Conservation (phyloP, 2,329 filamentous ascomycete genomes). For the Aspergillus aculeatinus region DNA sequence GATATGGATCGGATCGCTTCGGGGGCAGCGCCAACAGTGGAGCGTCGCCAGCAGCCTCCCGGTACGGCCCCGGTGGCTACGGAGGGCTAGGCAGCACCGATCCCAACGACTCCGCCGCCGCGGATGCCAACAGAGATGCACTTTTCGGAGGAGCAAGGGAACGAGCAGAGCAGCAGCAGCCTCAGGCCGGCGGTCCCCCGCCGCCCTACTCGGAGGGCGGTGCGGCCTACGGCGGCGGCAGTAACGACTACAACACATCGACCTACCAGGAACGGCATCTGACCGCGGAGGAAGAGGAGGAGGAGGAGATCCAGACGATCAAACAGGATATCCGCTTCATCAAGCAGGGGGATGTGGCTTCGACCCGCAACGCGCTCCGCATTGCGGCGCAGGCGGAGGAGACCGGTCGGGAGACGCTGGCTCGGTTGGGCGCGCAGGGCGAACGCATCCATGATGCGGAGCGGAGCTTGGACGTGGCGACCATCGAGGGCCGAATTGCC, state of each 20-base stretch:
- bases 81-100: conserved; percentile 54
- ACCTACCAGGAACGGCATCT: conserved; percentile 70
- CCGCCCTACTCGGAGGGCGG: conserved; percentile 27
- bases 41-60: conserved; percentile 44
- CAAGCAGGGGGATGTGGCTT: conserved; percentile 75
- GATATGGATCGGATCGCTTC: conserved; percentile 55
- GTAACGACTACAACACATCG: conserved; percentile 36
- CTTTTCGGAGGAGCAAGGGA: conserved; percentile 59
- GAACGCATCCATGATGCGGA: conserved; percentile 81
- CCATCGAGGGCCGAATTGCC: conserved; percentile 72
- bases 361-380: conserved; percentile 67
- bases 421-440: conserved; percentile 72
- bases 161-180: conserved; percentile 46
- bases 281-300: conserved; percentile 76
- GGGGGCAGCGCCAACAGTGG: conserved; percentile 43
- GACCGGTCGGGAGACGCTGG: conserved; percentile 69
- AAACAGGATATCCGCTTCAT: conserved; percentile 73
- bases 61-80: conserved; percentile 53
- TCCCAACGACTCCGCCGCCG: conserved; percentile 50
- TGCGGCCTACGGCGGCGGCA: conserved; percentile 33
- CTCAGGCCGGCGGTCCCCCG: conserved; percentile 30
- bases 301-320: conserved; percentile 68
- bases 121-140: conserved; percentile 56
- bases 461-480: conserved; percentile 75
- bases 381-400: conserved; percentile 69